Evolutionary conservation across 2,329 filamentous ascomycete species (phyloP), one percentile per base, ranked within the genome.

Genomic region (Beauveria medogensis): DNA sequence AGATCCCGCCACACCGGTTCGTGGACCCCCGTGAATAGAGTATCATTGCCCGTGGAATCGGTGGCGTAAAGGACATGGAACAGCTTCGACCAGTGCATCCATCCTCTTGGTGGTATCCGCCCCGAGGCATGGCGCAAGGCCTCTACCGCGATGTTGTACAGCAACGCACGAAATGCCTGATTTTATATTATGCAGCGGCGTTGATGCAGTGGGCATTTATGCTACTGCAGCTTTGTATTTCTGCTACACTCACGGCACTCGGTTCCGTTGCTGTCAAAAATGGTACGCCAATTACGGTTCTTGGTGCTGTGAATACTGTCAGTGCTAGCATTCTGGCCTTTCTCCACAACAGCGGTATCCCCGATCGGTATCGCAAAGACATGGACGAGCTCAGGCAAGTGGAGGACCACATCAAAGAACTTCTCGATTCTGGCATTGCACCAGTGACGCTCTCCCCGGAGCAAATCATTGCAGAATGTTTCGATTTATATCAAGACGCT

Each of bases 301-400:
- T 82, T 8, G 80, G 78, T 1, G 79, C 78, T 6, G 65, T 75
- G 61, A 82, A 82, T 67, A 83, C 80, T 0, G 68, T 80, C 59
- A 72, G 77, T 46, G 78, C 80, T 8, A 80, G 80, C 2, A 66
- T 82, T 7, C 71, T 83, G 5, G 80, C 79, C 3, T 70, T 82
- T 18, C 65, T 83, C 61, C 79, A 82, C 69, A 82, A 82, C 66
- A 82, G 78, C 62, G 80, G 80, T 1, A 67, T 83, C 20, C 80
- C 80, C 2, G 78, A 82, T 63, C 71, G 80, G 8, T 82, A 82
- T 64, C 74, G 79, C 30, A 76, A 75, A 55, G 74, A 82, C 65
- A 76, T 75, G 64, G 73, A 75, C 30, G 78, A 82, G 66, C 82
- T 81, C 65, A 72, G 74, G 57, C 73, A 76, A 44, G 71, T 82